Evolutionary conservation across 140 eudicot genomes (phyloP), one percentile per base, ranked within the genome.

Genomic region (Anethum foeniculum): DNA sequence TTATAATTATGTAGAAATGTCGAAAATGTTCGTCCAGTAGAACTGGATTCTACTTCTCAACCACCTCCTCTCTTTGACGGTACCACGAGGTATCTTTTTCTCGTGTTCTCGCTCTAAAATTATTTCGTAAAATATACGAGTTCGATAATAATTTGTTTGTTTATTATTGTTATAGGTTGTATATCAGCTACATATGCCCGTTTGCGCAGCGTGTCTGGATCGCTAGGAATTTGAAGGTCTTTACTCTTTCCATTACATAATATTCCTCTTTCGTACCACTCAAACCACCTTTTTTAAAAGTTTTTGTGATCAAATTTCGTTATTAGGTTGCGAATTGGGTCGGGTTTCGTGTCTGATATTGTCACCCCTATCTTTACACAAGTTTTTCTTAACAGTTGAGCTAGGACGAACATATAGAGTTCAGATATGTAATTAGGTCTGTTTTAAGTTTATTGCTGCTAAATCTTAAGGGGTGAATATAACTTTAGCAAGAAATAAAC

Each of bases 151-250:
- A 5, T 49, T 5, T 49, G 21, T 0, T 8, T 2, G 0, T 36
- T 64, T 21, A 8, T 38, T 72, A 11, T 23, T 9, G 80, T 47
- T 82, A 82, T 72, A 93, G 98, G 94, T 87, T 93, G 87, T 93
- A 93, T 80, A 83, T 76, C 27, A 76, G 73, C 82, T 88, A 82
- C 62, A 47, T 71, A 25, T 93, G 97, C 80, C 98, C 97, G 51
- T 93, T 34, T 79, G 94, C 93, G 32, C 97, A 93, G 90, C 97
- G 98, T 79, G 91, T 84, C n/a, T 91, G 97, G 97, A 89, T 93
- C 56, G 85, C 89, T 82, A 84, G 94, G 79, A 91, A 91, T 82
- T 89, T 81, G 62, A 91, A 91, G 98, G 98, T 93, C 18, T 68
- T 81, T 54, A 25, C 32, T 34, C 67, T 82, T 58, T 52, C 10